Conservation (phyloP, 2,329 filamentous ascomycete species). For the Cryphonectria nitschkei region DNA sequence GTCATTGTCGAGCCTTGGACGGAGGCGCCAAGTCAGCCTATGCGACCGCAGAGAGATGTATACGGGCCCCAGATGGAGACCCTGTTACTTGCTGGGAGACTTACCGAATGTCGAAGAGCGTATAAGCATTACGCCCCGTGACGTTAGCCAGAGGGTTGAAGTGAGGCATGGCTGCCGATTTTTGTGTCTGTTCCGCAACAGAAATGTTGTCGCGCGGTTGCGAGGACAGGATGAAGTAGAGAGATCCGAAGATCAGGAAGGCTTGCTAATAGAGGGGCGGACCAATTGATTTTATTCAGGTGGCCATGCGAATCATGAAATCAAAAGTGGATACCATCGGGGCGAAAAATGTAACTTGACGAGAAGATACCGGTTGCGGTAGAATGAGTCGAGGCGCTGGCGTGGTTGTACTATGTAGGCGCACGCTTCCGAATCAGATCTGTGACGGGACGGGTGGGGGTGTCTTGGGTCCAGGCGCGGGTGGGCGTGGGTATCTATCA, state of each 20-base stretch:
- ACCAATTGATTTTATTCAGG: slow-evolving; percentile 28
- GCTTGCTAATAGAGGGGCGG: slow-evolving; percentile 13
- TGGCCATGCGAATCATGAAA: slow-evolving; percentile 26
- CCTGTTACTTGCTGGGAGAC: slow-evolving; percentile 33
- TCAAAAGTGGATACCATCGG: slow-evolving; percentile 23
- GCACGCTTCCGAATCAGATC: slow-evolving; percentile 18
- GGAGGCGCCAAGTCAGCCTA: slow-evolving; percentile 15
- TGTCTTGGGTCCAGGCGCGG: slow-evolving; percentile 8
- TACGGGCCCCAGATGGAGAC: not conserved
- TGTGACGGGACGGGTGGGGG: slow-evolving; percentile 20
- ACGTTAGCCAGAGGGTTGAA: slow-evolving; percentile 60
- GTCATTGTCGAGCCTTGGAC: slow-evolving; percentile 70
- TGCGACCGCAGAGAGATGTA: slow-evolving; percentile 1
- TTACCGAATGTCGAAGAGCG: slow-evolving; percentile 63
- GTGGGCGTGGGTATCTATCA: not conserved
- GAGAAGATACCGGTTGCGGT: slow-evolving; percentile 26
- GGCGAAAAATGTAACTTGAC: slow-evolving; percentile 24
- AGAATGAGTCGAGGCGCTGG: slow-evolving; percentile 21
- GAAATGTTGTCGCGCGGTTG: slow-evolving; percentile 9
- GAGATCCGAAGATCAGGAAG: slow-evolving; percentile 16
- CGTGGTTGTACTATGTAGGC: slow-evolving; percentile 11
- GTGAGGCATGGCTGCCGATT: slow-evolving; percentile 51
- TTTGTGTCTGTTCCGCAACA: slow-evolving; percentile 13
- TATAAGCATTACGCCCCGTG: slow-evolving; percentile 54
- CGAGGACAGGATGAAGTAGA: slow-evolving; percentile 8